A percentile compares a stretch with the other conserved stretches of the same genome.
Evolutionary conservation across 78 protist genomes (phyloP).

Genomic region (Pigoraptor vietnamica): DNA sequence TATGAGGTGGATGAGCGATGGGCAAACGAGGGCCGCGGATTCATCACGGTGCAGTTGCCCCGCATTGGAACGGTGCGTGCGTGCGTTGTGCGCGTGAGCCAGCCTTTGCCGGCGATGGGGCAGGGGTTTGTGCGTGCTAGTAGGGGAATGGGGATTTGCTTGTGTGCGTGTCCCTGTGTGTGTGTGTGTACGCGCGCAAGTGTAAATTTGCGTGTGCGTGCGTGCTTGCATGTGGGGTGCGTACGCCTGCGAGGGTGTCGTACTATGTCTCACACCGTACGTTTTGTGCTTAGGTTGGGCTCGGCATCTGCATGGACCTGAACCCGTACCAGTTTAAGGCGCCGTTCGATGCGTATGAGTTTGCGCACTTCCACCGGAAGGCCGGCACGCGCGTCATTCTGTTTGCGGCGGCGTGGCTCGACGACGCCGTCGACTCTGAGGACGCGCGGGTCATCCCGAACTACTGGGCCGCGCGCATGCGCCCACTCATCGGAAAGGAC

Average conservation of each 20-base stretch:
- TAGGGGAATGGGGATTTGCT: not conserved
- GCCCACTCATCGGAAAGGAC: slow-evolving; percentile 6
- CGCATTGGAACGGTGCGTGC: not conserved
- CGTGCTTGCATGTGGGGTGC: no score
- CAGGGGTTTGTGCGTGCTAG: not conserved
- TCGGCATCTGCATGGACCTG: slow-evolving; percentile 48
- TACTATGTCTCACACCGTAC: not conserved
- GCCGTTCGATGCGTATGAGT: slow-evolving; percentile 28
- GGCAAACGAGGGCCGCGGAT: slow-evolving; percentile 22
- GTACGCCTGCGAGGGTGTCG: not conserved
- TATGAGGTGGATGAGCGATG: slow-evolving; percentile 32
- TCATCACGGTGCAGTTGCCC: not conserved
- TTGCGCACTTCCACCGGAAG: slow-evolving; percentile 3
- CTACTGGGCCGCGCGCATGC: slow-evolving; percentile 19
- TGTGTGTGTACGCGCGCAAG: not conserved
- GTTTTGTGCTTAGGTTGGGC: not conserved
- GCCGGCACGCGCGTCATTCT: not conserved
- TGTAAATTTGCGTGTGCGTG: not conserved
- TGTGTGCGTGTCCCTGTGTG: not conserved
- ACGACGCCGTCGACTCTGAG: not conserved
- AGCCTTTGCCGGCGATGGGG: not conserved
- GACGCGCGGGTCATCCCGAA: not conserved
- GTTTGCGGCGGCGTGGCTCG: not conserved
- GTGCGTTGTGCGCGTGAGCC: no score
- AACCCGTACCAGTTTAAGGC: slow-evolving; percentile 32